phyloP scores from a whole-genome alignment of 169 alveolate species.

The Theileria equi region DNA sequence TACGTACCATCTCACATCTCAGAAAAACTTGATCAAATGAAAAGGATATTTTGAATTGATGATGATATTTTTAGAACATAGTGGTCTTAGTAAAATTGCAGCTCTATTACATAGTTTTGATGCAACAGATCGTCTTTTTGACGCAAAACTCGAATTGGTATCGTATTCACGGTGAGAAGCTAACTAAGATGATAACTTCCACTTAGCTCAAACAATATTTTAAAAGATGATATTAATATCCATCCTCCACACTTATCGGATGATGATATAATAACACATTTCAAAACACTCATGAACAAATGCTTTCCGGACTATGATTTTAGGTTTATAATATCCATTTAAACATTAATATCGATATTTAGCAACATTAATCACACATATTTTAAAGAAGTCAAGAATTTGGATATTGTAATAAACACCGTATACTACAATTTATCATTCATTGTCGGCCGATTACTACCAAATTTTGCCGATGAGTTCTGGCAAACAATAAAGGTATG shows the following conservation, averaged over 20 bases:
- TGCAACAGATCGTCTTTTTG: conserved; percentile 63
- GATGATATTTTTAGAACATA: conserved; percentile 48
- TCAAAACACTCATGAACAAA: conserved; percentile 56
- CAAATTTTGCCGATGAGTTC: conserved; percentile 66
- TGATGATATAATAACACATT: conserved; percentile 14
- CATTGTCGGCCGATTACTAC: conserved; percentile 64
- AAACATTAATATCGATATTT: background rate
- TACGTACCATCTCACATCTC: too few relatives aligned
- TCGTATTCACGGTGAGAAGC: conserved; percentile 42
- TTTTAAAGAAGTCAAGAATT: conserved; percentile 66
- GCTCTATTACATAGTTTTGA: conserved; percentile 48
- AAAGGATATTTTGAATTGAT: background rate
- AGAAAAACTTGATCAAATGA: background rate
- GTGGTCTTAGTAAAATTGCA: conserved; percentile 41
- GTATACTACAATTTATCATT: conserved; percentile 70
- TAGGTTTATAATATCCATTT: conserved; percentile 26
- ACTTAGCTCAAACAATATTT: background rate
- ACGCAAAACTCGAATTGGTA: conserved; percentile 53
- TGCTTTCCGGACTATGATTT: conserved; percentile 77
- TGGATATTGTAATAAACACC: conserved; percentile 66
- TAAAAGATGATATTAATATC: conserved; percentile 13
- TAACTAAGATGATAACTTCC: background rate
- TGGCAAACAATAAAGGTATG: conserved; percentile 71
- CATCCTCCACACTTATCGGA: background rate
- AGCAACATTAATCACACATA: conserved; percentile 55